Conservation (phyloP, 139 green algal species). For the Closterium sp. region DNA sequence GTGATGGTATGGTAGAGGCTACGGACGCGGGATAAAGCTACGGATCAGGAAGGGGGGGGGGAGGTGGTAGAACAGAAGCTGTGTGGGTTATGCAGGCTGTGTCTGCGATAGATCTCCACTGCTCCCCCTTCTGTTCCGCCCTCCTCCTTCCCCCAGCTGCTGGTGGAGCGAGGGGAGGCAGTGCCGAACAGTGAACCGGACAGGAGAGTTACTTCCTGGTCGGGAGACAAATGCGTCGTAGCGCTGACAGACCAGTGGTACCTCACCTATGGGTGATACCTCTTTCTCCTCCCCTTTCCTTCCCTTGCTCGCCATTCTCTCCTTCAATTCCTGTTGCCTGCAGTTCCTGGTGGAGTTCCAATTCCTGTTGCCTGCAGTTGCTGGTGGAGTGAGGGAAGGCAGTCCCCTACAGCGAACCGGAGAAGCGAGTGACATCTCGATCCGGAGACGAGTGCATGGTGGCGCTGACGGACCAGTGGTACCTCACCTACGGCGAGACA, state of each 20-base stretch:
- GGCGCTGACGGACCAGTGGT: conserved; percentile 95
- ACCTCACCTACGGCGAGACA: too few species aligned
- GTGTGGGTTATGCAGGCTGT: too few species aligned
- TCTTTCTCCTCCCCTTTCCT: neutral
- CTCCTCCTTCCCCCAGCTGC: conserved; percentile 48
- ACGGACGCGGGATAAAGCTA: too few species aligned
- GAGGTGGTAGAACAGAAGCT: too few species aligned
- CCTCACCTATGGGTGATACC: neutral
- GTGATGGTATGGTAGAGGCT: neutral
- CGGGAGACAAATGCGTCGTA: too few species aligned
- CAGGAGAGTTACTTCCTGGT: conserved; percentile 78
- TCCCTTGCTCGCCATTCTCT: too few species aligned
- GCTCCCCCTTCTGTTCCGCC: neutral
- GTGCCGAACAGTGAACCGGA: conserved; percentile 83
- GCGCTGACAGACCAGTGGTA: too few species aligned
- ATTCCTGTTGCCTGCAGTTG: conserved; percentile 46
- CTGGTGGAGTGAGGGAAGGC: conserved; percentile 75
- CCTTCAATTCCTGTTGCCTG: too few species aligned
- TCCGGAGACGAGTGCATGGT: conserved; percentile 95
- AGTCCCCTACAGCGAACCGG: conserved; percentile 81
- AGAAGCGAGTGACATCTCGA: conserved; percentile 77
- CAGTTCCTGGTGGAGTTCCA: too few species aligned
- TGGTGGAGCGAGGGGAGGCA: conserved; percentile 74
- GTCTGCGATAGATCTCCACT: too few species aligned
- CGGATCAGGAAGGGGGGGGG: too few species aligned